Base-by-base conservation (phyloP, 495 filamentous ascomycete genomes). In the Tetracladium marchalianum region DNA sequence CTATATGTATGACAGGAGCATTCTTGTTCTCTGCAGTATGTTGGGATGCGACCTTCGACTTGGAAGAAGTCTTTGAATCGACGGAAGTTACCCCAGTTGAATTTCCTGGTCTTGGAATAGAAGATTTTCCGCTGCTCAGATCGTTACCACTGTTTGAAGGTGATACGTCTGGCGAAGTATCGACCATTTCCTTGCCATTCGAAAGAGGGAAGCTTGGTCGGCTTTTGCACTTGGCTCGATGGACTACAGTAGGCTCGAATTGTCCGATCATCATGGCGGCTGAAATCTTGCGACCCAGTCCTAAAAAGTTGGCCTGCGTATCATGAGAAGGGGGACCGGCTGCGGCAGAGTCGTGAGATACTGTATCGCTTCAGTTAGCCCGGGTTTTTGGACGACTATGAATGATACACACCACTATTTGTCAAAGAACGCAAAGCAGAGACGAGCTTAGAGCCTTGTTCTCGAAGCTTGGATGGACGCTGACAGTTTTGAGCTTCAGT, bases 191-290 rank as follows among this genome's bases (percentile, higher is more conserved):
- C 47, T 44, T 51, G 15, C 54, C 55, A 34, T 47, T 37, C 10
- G 50, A 54, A 17, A 53, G 49, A 27, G 22, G 22, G 17, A 55
- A 13, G 16, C 49, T 50, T 24, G 56, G 56, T 13, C 56, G 37
- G 19, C 51, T 56, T 43, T 69, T 71, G 27, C 59, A 54, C 19
- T 61, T 51, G 19, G 60, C 43, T 32, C 71, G 63, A 54, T 66
- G 68, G 12, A 76, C 66, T 6, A 73, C 62, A 0, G 68, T 75
- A 0, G 67, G 65, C 15, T 71, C 66, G 34, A 66, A 53, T 15
- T 62, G 62, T 31, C 44, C 49, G 31, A 66, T 67, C 12, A 71
- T 55, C 31, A 72, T 52, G 12, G 65, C 61, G 47, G 62, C 56
- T 15, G 70, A 68, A 50, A 73, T 65, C 46, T 62, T 71, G 32